Evolutionary conservation across 2,329 filamentous ascomycete species (phyloP), one percentile per base, ranked within the genome.

Genomic region (Aspergillus pseudonomiae): DNA sequence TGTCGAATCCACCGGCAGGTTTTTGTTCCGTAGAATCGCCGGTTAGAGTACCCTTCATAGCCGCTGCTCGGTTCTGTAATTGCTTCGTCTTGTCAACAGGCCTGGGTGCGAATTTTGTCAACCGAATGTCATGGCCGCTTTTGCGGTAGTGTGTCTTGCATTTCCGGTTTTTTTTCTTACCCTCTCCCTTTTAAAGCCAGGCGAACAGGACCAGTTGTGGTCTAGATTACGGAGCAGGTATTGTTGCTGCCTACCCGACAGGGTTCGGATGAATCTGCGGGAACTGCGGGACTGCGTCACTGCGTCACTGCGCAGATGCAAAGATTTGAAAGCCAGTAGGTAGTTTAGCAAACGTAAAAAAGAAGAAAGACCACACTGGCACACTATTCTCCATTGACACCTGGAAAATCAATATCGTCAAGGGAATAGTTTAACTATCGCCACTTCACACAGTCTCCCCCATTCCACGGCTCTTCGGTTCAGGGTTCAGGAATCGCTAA

Each of bases 1-100:
- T 77, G 77, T 96, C 93, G 76, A 88, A 95, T 39, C 93, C 93
- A 34, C 93, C 93, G 0, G 89, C 86, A 0, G 91, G 92, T 36
- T 84, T 57, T 6, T 67, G 48, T 65, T 57, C 57, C 34, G 64
- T 56, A 32, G 53, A 30, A 21, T 63, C 63, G 26, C 58, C 54
- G 55, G 57, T 61, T 21, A 54, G 30, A 48, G 59, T 63, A 26
- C 66, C 67, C 45, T 67, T 74, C 67, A 72, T 70, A 21, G 66
- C 68, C 48, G 74, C 61, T 32, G 70, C 72, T 63, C 76, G 76
- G 39, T 75, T 69, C 59, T 81, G 77, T 26, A 80, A 63, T 59
- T 77, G 75, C 60, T 79, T 76, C 21, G 78, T 72, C 66, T 78
- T 75, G 48, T 76, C 72, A 60, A 79, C 76, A 12, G 80, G 59